These are phyloP conservation scores for Biscogniauxia sp. DNA, from an alignment of 2,329 filamentous ascomycete genomes.

Conservation along the genomic window DNA sequence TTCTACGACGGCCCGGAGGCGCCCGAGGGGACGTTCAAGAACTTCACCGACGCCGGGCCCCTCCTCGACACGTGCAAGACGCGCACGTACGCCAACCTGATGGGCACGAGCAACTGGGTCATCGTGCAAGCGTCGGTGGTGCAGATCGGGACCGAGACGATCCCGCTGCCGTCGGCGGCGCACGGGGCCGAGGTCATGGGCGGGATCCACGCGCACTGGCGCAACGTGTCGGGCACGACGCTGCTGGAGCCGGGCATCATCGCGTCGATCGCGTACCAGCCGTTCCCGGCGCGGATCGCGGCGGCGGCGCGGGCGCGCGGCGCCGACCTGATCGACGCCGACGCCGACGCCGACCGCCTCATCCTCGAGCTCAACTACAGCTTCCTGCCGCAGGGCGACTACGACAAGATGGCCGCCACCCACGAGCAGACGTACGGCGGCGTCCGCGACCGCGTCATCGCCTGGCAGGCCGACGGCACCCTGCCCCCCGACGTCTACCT, in stretches of 20 bases:
- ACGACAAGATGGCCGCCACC: slow-evolving; percentile 31
- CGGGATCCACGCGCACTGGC: slow-evolving; percentile 35
- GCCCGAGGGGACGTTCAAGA: slow-evolving; percentile 52
- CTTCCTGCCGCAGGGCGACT: slow-evolving; percentile 32
- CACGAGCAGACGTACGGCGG: slow-evolving; percentile 36
- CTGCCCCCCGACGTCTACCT: slow-evolving; percentile 34
- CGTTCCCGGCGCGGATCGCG: slow-evolving; percentile 38
- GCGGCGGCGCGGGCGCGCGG: slow-evolving; percentile 31
- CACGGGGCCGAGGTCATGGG: slow-evolving; percentile 29
- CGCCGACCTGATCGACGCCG: slow-evolving; percentile 39
- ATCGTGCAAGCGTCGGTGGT: slow-evolving; percentile 34
- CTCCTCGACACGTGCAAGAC: slow-evolving; percentile 44
- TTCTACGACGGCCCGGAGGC: slow-evolving; percentile 58
- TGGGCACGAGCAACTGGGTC: slow-evolving; percentile 43
- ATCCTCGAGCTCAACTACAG: slow-evolving; percentile 44
- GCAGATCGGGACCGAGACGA: slow-evolving; percentile 37
- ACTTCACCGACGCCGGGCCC: slow-evolving; percentile 50
- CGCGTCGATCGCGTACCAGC: slow-evolving; percentile 38
- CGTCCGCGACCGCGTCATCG: slow-evolving; percentile 31
- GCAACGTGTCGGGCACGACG: slow-evolving; percentile 25
- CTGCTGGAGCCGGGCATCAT: slow-evolving; percentile 30
- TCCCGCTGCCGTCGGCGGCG: slow-evolving; percentile 32
- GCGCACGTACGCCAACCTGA: slow-evolving; percentile 46
- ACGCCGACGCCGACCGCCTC: slow-evolving; percentile 38
- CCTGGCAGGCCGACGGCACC: slow-evolving; percentile 33